phyloP scores from a whole-genome alignment of 1,284 basidiomycete genomes.

The Naganishia liquefaciens region DNA sequence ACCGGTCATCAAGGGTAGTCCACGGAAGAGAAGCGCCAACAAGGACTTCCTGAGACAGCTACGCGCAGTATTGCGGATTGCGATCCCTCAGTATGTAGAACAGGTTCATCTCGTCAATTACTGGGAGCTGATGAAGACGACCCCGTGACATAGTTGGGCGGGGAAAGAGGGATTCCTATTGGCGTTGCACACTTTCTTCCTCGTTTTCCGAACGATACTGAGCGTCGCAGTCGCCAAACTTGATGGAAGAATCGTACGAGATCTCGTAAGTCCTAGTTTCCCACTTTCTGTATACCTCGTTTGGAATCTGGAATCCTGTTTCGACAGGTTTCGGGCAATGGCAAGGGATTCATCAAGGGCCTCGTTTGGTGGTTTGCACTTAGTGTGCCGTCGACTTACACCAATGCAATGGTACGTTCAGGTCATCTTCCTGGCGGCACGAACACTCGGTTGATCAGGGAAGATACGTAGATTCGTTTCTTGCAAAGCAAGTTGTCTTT shows the following conservation, averaged over 20 bases:
- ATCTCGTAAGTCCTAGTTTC: constrained; percentile 68
- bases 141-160: constrained; percentile 55
- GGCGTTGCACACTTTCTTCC: constrained; percentile 78
- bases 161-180: constrained; percentile 79
- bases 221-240: constrained; percentile 84
- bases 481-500: constrained; percentile 88
- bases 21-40: constrained; percentile 67
- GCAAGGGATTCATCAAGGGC: constrained; percentile 77
- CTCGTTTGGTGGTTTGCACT: constrained; percentile 86
- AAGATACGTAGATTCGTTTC: constrained; percentile 68
- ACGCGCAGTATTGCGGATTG: constrained; percentile 70
- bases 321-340: constrained; percentile 73
- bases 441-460: not conserved
- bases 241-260: constrained; percentile 85
- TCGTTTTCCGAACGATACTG: constrained; percentile 80
- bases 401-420: constrained; percentile 80
- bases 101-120: too few species aligned
- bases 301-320: not conserved
- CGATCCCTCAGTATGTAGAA: constrained; percentile 60
- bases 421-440: not conserved
- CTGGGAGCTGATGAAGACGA: too few species aligned
- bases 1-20: constrained; percentile 58
- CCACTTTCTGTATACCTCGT: not conserved
- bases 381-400: constrained; percentile 90
- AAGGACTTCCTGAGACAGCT: constrained; percentile 77